Conservation (phyloP, 371 early-diverging fungal species). For the Parasitella parasitica region DNA sequence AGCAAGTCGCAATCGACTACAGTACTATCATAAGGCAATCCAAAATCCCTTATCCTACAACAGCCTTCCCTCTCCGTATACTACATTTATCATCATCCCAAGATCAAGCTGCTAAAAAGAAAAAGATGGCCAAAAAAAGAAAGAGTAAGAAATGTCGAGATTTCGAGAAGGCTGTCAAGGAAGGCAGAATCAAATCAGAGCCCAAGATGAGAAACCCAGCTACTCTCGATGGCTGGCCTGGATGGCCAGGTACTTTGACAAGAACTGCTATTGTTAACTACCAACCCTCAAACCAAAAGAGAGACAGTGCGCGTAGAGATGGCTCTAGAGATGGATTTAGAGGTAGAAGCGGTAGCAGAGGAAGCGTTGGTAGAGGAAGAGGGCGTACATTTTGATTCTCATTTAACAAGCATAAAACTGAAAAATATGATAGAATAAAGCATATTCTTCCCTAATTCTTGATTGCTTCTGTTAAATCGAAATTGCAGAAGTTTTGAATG, state of each 20-base stretch:
- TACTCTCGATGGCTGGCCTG: slow-evolving; percentile 47
- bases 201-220: slow-evolving; percentile 41
- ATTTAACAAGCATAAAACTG: too few species aligned
- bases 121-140: slow-evolving; percentile 23
- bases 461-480: too few species aligned
- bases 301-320: not conserved
- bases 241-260: slow-evolving; percentile 48
- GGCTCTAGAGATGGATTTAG: not conserved
- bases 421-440: too few species aligned
- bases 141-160: slow-evolving; percentile 49
- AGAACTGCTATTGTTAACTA: slow-evolving; percentile 31
- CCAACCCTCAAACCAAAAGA: not conserved
- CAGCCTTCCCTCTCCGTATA: slow-evolving; percentile 14
- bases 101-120: slow-evolving; percentile 12
- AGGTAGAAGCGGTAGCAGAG: slow-evolving; percentile 1
- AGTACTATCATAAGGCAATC: slow-evolving; percentile 20
- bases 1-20: slow-evolving; percentile 24
- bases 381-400: not conserved
- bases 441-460: too few species aligned
- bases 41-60: not conserved
- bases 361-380: not conserved
- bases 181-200: slow-evolving; percentile 22
- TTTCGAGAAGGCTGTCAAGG: slow-evolving; percentile 38
- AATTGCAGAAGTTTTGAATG: too few species aligned
- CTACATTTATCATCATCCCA: slow-evolving; percentile 18